Evolutionary conservation across 1,284 basidiomycete species (phyloP), one percentile per base, ranked within the genome.

Genomic region (Heliocybe sulcata): DNA sequence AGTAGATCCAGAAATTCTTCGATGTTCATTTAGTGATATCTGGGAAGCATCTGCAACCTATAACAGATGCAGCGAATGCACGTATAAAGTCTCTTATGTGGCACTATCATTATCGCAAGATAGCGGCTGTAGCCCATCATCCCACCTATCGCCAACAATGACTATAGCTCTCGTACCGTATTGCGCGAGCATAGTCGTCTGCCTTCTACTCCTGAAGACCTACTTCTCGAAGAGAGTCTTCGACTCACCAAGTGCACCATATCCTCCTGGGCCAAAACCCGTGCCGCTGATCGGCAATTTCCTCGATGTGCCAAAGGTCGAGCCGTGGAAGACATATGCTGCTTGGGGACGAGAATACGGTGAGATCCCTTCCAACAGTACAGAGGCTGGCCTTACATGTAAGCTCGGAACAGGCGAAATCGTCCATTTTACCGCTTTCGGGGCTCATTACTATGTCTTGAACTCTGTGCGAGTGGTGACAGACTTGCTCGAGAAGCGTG

Each of bases 401-500:
- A 20, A 9, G 38, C 6, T 42, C n/a, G 38, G 4, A 16, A 42
- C 23, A 75, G 73, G 73, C 1, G 72, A 76, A 51, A 63, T 77
- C 27, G 70, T 77, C n/a, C 74, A 75, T 54, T 59, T 77, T 16
- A 69, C 65, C n/a, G 69, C 72, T 6, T 61, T 77, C 16, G 74
- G 76, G 20, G 71, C 69, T 54, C 69, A 73, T 50, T 65, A 77
- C 35, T 65, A 77, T 20, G 70, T 77, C 55, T 67, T 77, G 6
- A 77, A 77, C 59, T 69, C 72, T 3, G 72, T 71, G 51, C 63
- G 70, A 50, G 63, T 66, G 9, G 73, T 71, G 10, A 69, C 65
- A 51, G 75, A 77, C 23, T 64, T 78, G 1, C 74, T 77, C 29
- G 76, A 77, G 45, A 76, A 75, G 56, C 67, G 75, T 20, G 75